Evolutionary conservation across 2,329 filamentous ascomycete genomes (phyloP).

Genomic region (Ceratocystis cubensis): DNA sequence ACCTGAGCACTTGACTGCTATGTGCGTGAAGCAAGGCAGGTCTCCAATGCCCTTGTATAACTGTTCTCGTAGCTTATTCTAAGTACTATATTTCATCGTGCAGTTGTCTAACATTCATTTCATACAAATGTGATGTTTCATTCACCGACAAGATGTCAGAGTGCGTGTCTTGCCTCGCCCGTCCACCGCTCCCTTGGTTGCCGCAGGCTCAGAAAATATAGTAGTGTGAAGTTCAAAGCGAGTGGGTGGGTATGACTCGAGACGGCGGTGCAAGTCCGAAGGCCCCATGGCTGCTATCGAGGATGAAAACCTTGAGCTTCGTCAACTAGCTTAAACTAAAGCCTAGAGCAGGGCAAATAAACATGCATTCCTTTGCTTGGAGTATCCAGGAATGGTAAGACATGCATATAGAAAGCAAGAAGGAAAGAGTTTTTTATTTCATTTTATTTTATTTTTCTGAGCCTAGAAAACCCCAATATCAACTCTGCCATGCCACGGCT

Average conservation of each 20-base stretch:
- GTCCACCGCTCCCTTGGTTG: neutral
- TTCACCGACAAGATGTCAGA: neutral
- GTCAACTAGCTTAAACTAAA: neutral
- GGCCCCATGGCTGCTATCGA: slow-evolving; percentile 2
- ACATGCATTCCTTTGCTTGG: neutral
- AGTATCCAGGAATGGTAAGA: neutral
- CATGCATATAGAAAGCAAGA: neutral
- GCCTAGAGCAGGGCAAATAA: neutral
- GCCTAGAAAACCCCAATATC: neutral
- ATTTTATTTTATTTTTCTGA: too few relatives aligned
- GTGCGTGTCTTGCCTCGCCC: neutral
- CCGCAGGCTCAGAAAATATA: neutral
- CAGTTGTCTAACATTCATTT: neutral
- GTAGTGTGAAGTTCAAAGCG: neutral
- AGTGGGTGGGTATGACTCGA: slow-evolving; percentile 16
- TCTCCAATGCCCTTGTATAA: neutral
- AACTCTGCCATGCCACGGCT: neutral
- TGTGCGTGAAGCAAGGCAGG: neutral
- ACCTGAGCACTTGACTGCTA: neutral
- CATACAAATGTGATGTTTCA: neutral
- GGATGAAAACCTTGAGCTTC: slow-evolving; percentile 2
- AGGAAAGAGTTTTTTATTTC: neutral
- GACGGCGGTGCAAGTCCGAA: slow-evolving; percentile 19
- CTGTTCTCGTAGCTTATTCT: neutral
- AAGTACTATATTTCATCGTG: neutral